Base-by-base conservation (phyloP, 2,329 filamentous ascomycete genomes). In the Sarocladium brachiariae region DNA sequence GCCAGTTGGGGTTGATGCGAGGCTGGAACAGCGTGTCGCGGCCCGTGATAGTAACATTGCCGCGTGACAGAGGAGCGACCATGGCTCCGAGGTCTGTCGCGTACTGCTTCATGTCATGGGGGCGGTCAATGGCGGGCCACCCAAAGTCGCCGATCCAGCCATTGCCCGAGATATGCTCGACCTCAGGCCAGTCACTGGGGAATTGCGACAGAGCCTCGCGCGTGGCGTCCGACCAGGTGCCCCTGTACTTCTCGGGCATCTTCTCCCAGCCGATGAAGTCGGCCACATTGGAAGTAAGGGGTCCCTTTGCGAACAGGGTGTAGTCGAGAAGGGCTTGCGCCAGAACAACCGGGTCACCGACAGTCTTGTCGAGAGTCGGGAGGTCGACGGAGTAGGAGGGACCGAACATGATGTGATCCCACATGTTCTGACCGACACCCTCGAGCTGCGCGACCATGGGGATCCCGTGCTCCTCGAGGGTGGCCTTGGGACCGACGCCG, bases 391-490 rank as follows among this genome's bases (percentile, higher is more conserved):
- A 14, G 35, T 53, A 53, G 2, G 53, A 43, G 6, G 50, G 48
- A 11, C 50, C 51, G 23, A 55, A 55, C 30, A 56, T n/a, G 70
- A 64, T 51, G 83, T 81, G 19, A 37, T 49, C 46, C 46, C 31
- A 37, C 10, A 95, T 72, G 65, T 87, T 83, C 55, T 88, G 72
- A 25, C 88, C 81, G 63, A 95, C 95, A 5, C 86, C 77, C 1
- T 76, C 75, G 0, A 70, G 69, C 1, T 72, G 64, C 43, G 75
- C 65, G 7, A 70, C 57, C 0, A 62, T 21, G 1, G 61, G 53
- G 4, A 63, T 59, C 1, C 77, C 56, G 0, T 75, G 56, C 0
- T 54, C 37, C 38, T 51, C 49, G 14, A 72, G 62, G 55, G 71
- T 65, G 2, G 52, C 58, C 16, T 59, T 61, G 9, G 68, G 60